Conservation (phyloP, 768 basidiomycete species). For the Amanita pseudoporphyria region DNA sequence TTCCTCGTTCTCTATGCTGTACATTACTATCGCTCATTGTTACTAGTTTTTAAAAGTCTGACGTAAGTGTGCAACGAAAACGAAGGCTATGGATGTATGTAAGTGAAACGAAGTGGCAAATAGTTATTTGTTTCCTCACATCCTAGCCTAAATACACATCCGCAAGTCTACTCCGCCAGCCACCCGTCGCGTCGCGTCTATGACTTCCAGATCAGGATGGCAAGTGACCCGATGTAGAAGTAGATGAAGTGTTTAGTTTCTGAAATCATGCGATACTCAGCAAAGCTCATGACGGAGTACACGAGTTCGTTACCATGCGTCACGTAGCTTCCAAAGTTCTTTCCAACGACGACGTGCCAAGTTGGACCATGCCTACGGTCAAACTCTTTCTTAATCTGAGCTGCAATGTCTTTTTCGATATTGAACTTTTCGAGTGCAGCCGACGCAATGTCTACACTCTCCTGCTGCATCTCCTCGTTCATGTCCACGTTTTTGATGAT, state of each 20-base stretch:
- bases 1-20: conserved; percentile 4
- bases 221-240: conserved; percentile 90
- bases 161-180: neutral
- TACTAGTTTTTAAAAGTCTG: neutral
- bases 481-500: conserved; percentile 97
- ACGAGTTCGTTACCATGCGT: conserved; percentile 64
- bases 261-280: conserved; percentile 22
- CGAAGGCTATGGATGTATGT: neutral
- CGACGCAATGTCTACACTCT: conserved; percentile 80
- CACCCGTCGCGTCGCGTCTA: conserved; percentile 22
- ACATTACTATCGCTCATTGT: conserved; percentile 7
- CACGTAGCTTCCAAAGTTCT: conserved; percentile 98
- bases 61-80: neutral
- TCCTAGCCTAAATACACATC: neutral
- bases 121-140: neutral
- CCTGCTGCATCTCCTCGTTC: conserved; percentile 94
- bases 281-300: conserved; percentile 8
- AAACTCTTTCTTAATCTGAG: conserved; percentile 97
- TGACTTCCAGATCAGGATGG: conserved; percentile 94
- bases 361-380: conserved; percentile 88
- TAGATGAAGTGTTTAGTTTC: conserved; percentile 99
- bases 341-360: conserved; percentile 98
- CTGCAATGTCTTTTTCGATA: conserved; percentile 98
- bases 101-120: neutral
- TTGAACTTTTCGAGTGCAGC: conserved; percentile 83